Conservation (phyloP, 2,329 filamentous ascomycete genomes). For the Penicillium hesseltinei region DNA sequence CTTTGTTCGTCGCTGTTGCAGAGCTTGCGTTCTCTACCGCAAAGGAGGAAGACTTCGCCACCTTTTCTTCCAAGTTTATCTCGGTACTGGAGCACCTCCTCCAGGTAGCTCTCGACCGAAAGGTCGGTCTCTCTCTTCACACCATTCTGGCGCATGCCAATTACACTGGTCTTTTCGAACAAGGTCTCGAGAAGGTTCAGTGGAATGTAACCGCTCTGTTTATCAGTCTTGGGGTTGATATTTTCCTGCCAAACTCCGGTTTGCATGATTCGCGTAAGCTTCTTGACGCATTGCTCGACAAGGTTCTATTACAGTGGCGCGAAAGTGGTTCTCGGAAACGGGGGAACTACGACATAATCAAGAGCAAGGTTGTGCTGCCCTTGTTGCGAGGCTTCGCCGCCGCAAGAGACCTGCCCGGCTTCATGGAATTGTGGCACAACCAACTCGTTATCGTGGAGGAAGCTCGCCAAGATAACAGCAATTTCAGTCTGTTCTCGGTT, state of each 20-base stretch:
- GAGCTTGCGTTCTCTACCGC: slow-evolving; percentile 40
- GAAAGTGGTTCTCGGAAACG: slow-evolving; percentile 15
- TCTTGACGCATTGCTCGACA: slow-evolving; percentile 37
- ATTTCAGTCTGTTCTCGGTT: slow-evolving; percentile 32
- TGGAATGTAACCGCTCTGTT: slow-evolving; percentile 45
- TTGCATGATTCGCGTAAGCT: slow-evolving; percentile 37
- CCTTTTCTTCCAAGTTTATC: slow-evolving; percentile 33
- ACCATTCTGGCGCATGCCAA: slow-evolving; percentile 42
- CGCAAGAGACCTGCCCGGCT: slow-evolving; percentile 41
- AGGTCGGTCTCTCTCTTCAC: slow-evolving; percentile 41
- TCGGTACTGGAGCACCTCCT: slow-evolving; percentile 39
- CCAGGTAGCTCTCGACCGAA: slow-evolving; percentile 38
- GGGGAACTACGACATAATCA: slow-evolving; percentile 35
- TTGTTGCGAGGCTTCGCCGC: slow-evolving; percentile 41
- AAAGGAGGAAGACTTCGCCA: slow-evolving; percentile 27
- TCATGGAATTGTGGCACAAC: slow-evolving; percentile 42
- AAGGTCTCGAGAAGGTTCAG: slow-evolving; percentile 33
- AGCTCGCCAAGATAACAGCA: slow-evolving; percentile 26
- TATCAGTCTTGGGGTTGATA: slow-evolving; percentile 43
- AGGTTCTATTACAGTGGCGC: slow-evolving; percentile 36
- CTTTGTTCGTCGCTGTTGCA: slow-evolving; percentile 46
- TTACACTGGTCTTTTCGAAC: slow-evolving; percentile 41
- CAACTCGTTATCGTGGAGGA: slow-evolving; percentile 40
- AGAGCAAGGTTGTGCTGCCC: slow-evolving; percentile 40
- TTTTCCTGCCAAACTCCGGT: slow-evolving; percentile 46